phyloP scores from a whole-genome alignment of 306 rosid species.

The Ochetophila trinervis region DNA sequence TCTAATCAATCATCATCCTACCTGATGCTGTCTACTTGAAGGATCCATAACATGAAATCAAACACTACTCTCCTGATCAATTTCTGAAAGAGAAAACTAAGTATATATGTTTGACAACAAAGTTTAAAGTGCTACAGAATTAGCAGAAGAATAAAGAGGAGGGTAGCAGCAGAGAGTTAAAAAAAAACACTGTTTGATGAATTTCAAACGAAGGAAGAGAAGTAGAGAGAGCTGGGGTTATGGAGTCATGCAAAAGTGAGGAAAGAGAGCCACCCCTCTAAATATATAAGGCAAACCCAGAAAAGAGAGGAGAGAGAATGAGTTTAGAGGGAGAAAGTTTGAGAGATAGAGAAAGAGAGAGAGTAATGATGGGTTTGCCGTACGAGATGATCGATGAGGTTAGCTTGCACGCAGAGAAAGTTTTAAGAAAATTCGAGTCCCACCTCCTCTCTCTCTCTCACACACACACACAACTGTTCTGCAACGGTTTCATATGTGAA shows the following conservation, averaged over 20 bases:
- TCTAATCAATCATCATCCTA: conserved; percentile 19
- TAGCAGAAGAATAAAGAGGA: no score
- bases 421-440: conserved; percentile 41
- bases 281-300: conserved; percentile 56
- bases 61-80: conserved; percentile 1
- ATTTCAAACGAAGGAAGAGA: not conserved
- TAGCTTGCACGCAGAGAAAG: conserved; percentile 69
- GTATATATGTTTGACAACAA: no score
- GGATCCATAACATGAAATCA: conserved; percentile 70
- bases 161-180: no score
- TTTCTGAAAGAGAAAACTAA: conserved; percentile 7
- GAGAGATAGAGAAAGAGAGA: conserved; percentile 13
- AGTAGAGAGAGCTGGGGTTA: conserved; percentile 15
- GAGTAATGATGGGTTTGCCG: conserved; percentile 35
- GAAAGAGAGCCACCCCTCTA: conserved; percentile 26
- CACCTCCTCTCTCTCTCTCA: no score
- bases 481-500: conserved; percentile 46
- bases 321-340: no score
- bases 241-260: conserved; percentile 56
- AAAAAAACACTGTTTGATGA: no score
- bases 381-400: conserved; percentile 50
- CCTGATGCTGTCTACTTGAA: conserved; percentile 74
- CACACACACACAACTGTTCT: no score
- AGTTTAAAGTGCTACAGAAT: no score
- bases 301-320: not conserved